These are phyloP conservation scores for Populus trichocarpa DNA, from an alignment of 441 rosid genomes.

Conservation along the genomic window DNA sequence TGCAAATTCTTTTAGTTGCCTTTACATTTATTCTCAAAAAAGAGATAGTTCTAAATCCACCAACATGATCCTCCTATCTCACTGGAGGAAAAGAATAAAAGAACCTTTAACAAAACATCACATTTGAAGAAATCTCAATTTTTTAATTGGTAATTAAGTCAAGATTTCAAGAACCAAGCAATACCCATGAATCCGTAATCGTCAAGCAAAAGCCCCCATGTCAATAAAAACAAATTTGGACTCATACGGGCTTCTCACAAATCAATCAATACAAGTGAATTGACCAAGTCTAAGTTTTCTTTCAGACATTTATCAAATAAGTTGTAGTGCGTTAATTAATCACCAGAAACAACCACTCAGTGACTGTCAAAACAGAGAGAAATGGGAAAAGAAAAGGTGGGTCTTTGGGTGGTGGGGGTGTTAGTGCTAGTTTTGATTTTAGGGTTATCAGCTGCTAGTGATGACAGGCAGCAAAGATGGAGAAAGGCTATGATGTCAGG, in stretches of 20 bases:
- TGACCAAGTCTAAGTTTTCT: not conserved
- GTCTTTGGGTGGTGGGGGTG: slow-evolving; percentile 11
- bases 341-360: too few species aligned
- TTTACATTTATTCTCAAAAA: not conserved
- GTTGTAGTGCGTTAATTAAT: not conserved
- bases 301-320: slow-evolving; percentile 13
- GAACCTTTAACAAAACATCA: not conserved
- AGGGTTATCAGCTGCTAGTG: slow-evolving; percentile 34
- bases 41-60: not conserved
- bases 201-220: slow-evolving; percentile 19
- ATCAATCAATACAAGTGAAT: not conserved
- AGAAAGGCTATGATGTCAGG: slow-evolving; percentile 26
- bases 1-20: not conserved
- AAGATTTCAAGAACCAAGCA: slow-evolving; percentile 9
- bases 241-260: not conserved
- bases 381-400: slow-evolving; percentile 32
- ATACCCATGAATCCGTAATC: slow-evolving; percentile 22
- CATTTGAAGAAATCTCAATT: not conserved
- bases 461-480: slow-evolving; percentile 27
- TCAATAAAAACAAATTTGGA: not conserved
- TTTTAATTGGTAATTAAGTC: not conserved
- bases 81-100: slow-evolving; percentile 5
- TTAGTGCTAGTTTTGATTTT: slow-evolving; percentile 29
- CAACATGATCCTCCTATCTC: not conserved
- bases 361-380: not conserved